Base-by-base conservation (phyloP, 2,329 filamentous ascomycete species). In the Colletotrichum scovillei region DNA sequence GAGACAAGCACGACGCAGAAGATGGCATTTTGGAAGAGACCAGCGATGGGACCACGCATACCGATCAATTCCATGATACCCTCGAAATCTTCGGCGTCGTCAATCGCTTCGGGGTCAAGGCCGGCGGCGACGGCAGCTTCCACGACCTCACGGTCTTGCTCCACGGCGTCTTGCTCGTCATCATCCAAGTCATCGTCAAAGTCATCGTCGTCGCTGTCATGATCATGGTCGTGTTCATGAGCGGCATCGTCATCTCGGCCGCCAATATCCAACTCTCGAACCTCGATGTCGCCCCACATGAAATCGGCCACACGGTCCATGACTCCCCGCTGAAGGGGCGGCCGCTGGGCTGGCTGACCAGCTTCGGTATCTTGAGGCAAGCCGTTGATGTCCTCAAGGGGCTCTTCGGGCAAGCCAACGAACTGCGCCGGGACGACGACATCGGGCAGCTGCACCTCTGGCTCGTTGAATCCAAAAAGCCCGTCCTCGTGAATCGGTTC, bases 51-150 rank as follows among this genome's bases (percentile, higher is more conserved):
- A 0, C 97, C 97, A 79, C 97, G 94, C 93, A 99, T 97, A 49
- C 97, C 97, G 72, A 99, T 93, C 19, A 99, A 90, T 81, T 99
- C 97, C 86, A 99, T 92, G 65, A 99, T 94, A 0, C 97, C 97
- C 80, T 99, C 97, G 19, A 99, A 91, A 79, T 99, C 97, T 82
- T 99, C 97, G 11, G 94, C 94, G 76, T 98, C 93, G 56, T 95
- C 94, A 55, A 95, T 89, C 11, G 92, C 93, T 76, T 94, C 92
- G 67, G 91, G 88, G 67, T 98, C 94, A 46, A 96, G 85, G 9
- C 89, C 93, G 19, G 90, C 91, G 62, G 89, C 90, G 24, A 88
- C 88, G n/a, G 90, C 92, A 57, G 89, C 92, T 65, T 91, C 90
- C 26, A 90, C 86, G 1, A 90, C 89, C 72, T 92, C 91, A 16